Evolutionary conservation across 164 flowering plant genomes (phyloP).

Genomic region (Vitis vinifera): DNA sequence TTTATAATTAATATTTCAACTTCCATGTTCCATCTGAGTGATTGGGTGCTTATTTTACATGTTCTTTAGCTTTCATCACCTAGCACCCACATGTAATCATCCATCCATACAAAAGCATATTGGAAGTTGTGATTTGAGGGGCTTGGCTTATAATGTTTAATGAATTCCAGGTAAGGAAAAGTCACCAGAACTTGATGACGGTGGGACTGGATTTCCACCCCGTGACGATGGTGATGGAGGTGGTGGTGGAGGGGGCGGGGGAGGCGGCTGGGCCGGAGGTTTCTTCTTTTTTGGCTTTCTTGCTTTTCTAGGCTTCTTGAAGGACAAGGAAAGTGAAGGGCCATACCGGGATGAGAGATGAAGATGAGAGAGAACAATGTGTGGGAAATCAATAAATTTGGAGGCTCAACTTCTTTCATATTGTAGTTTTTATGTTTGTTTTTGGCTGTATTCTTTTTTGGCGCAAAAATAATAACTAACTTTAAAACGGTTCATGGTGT

Average conservation of each 20-base stretch:
- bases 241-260: slow-evolving; percentile 91
- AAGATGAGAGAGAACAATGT: slow-evolving; percentile 20
- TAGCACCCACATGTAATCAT: too few species aligned
- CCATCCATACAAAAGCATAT: too few species aligned
- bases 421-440: background rate
- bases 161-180: slow-evolving; percentile 63
- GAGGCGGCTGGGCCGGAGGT: slow-evolving; percentile 78
- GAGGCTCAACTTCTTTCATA: background rate
- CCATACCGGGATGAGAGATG: slow-evolving; percentile 33
- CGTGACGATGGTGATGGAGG: slow-evolving; percentile 86
- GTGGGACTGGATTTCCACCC: slow-evolving; percentile 88
- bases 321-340: slow-evolving; percentile 73
- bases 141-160: slow-evolving; percentile 1
- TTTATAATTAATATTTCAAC: too few species aligned
- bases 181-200: slow-evolving; percentile 87
- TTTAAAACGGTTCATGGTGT: background rate
- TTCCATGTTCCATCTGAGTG: too few species aligned
- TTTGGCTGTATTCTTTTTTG: background rate
- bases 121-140: too few species aligned
- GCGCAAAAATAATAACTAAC: background rate
- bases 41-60: too few species aligned
- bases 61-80: too few species aligned
- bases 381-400: background rate
- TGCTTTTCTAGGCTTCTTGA: slow-evolving; percentile 79
- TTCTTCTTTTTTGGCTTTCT: slow-evolving; percentile 90